These are phyloP conservation scores for Pseudonitzschia delicatissima DNA, from an alignment of 108 stramenopile species.

Conservation along the genomic window DNA sequence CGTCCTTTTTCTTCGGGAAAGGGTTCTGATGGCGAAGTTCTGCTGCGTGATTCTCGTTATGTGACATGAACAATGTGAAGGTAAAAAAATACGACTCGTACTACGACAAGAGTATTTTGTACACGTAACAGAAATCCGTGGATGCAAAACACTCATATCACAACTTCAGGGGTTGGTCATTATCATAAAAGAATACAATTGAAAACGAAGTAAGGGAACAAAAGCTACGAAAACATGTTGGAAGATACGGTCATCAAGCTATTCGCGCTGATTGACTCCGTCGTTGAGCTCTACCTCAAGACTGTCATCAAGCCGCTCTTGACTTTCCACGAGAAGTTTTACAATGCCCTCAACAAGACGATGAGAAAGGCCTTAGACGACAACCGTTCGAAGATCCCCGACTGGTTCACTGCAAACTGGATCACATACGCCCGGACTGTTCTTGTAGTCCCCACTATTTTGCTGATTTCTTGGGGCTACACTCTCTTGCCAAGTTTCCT, in stretches of 20 bases:
- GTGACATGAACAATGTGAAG: too few relatives aligned
- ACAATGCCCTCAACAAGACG: conserved; percentile 24
- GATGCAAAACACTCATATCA: too few relatives aligned
- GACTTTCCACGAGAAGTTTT: conserved; percentile 41
- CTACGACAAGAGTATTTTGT: too few relatives aligned
- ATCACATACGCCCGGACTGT: conserved; percentile 45
- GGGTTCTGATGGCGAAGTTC: too few relatives aligned
- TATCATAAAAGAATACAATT: background rate
- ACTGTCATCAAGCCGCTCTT: conserved; percentile 41
- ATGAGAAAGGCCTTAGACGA: conserved; percentile 33
- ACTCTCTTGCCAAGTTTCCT: conserved; percentile 31
- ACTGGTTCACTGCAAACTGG: conserved; percentile 53
- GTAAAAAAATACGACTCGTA: too few relatives aligned
- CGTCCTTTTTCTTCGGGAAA: too few relatives aligned
- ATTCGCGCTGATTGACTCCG: conserved; percentile 25
- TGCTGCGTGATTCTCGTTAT: too few relatives aligned
- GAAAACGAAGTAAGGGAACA: background rate
- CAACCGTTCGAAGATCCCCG: conserved; percentile 29
- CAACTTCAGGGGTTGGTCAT: too few relatives aligned
- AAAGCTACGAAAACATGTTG: background rate
- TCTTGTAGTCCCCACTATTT: conserved; percentile 36
- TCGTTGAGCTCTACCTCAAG: conserved; percentile 44
- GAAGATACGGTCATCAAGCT: conserved; percentile 13
- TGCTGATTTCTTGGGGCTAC: conserved; percentile 36
- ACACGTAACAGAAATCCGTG: too few relatives aligned